Base-by-base conservation (phyloP, 768 basidiomycete genomes). In the Tremella yokohamensis region DNA sequence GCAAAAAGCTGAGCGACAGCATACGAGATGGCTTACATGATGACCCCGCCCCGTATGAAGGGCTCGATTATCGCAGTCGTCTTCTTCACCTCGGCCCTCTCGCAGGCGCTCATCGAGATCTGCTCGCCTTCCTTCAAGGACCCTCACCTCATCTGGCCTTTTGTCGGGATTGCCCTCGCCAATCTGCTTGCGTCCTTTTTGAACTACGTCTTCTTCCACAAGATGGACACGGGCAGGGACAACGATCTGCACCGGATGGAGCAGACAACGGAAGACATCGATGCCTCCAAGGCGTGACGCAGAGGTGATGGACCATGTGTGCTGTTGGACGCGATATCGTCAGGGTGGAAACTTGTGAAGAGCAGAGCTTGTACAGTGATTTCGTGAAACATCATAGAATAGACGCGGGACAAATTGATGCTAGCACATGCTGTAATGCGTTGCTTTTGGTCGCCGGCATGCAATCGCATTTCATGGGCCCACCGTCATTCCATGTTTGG, bases 11-110 rank as follows among this genome's bases (percentile, higher is more conserved):
- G 59, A 45, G n/a, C 42, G 4, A 18, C 65, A 9, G 61, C 62
- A 2, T 72, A 75, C 54, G 70, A 75, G 60, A 53, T 70, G 39
- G 73, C 73, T 4, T 70, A 71, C 58, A 68, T 66, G 26, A 58
- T 62, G 39, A 64, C 70, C 8, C 72, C 72, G 1, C 58, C 60
- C 40, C 49, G 65, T 44, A 72, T 69, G 68, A 66, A 70, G 61
- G 65, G 65, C 49, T 56, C 70, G 20, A 65, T 72, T 37, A 69
- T 69, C 47, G 65, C 68, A 39, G 51, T 62, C 26, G 59, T 61
- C 38, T 56, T 70, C 50, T 72, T 70, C 65, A 67, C 63, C 40
- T 58, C 57, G 2, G 73, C 73, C 20, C 59, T 74, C 58, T 68
- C 66, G 0, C 56, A 60, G 19, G 72, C 72, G 7, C 42, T 74